Conservation (phyloP, 1,284 basidiomycete species). For the Anthracocystis panici-leucophaei region DNA sequence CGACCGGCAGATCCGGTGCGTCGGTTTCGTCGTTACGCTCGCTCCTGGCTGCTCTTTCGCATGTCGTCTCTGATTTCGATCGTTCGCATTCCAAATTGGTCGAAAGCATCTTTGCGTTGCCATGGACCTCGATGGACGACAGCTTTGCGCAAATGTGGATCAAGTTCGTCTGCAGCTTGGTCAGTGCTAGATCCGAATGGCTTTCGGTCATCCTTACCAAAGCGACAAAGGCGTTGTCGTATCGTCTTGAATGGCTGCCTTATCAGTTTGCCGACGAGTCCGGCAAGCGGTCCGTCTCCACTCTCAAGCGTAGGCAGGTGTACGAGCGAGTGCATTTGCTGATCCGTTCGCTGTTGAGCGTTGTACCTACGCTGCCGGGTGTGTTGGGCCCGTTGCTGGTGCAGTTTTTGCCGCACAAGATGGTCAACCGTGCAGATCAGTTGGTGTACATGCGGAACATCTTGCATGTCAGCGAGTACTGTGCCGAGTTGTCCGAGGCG, state of each 20-base stretch:
- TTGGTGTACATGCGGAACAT: constrained; percentile 93
- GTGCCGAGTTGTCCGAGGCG: constrained; percentile 86
- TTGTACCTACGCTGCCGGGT: constrained; percentile 75
- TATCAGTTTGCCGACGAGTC: constrained; percentile 47
- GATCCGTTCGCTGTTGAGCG: constrained; percentile 83
- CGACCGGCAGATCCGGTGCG: constrained; percentile 33
- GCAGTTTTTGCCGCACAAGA: constrained; percentile 90
- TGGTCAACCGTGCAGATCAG: constrained; percentile 83
- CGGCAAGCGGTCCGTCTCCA: constrained; percentile 32
- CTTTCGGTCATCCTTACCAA: constrained; percentile 83
- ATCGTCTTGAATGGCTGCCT: constrained; percentile 48
- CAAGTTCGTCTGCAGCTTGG: constrained; percentile 86
- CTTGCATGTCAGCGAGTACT: constrained; percentile 86
- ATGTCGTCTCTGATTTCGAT: constrained; percentile 78
- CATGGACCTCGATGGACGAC: constrained; percentile 87
- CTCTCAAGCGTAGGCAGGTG: constrained; percentile 76
- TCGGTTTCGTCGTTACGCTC: constrained; percentile 62
- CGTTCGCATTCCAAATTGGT: constrained; percentile 82
- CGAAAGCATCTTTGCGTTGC: constrained; percentile 85
- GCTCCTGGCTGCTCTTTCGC: constrained; percentile 73
- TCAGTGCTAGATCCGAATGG: constrained; percentile 94
- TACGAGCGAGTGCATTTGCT: constrained; percentile 90
- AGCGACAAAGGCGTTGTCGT: constrained; percentile 81
- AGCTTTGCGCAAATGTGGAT: constrained; percentile 73
- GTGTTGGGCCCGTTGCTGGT: constrained; percentile 83